Base-by-base conservation (phyloP, 805 yeast genomes). In the Saccharomycopsis sp. region DNA sequence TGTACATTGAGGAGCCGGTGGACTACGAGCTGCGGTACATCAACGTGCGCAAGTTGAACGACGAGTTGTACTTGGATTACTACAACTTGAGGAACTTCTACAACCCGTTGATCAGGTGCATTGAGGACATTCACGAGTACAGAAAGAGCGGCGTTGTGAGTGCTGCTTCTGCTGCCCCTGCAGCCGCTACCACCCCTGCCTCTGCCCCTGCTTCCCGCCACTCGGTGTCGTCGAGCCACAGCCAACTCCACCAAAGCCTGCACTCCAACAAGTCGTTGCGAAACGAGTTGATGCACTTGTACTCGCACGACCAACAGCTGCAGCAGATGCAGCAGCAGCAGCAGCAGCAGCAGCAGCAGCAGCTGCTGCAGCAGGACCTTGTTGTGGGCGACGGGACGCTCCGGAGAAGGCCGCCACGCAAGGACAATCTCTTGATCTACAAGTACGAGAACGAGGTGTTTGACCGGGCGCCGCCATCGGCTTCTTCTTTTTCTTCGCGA, bases 11-110 rank as follows among this genome's bases (percentile, higher is more conserved):
- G n/a, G 30, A 23, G 13, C 31, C 22, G 9, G 36, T 39, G 19
- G 32, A 37, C 16, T 31, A 32, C 17, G 21, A 21, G 18, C 23
- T n/a, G 16, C 8, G 19, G 18, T 19, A 36, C 18, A 19, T 41
- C 10, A 45, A 46, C 31, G 38, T 43, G 22, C 25, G 48, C 26
- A 42, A 40, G 17, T 26, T 46, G 16, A 46, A 46, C 29, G 49
- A 46, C 30, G 43, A 46, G 23, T 20, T 46, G 9, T 41, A 46
- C 22, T 36, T 39, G 22, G 46, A 43, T 26, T 46, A 43, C 18
- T 43, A 39, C 30, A 39, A 39, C 17, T 17, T 42, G 19, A 20
- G 48, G 31, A 39, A 43, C 21, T 46, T 46, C 26, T 27, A 39
- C 16, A 46, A 43, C 26, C 46, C 49, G 13, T 38, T 46, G 18